phyloP scores from a whole-genome alignment of 306 rosid genomes.

The Vigna trinervia region DNA sequence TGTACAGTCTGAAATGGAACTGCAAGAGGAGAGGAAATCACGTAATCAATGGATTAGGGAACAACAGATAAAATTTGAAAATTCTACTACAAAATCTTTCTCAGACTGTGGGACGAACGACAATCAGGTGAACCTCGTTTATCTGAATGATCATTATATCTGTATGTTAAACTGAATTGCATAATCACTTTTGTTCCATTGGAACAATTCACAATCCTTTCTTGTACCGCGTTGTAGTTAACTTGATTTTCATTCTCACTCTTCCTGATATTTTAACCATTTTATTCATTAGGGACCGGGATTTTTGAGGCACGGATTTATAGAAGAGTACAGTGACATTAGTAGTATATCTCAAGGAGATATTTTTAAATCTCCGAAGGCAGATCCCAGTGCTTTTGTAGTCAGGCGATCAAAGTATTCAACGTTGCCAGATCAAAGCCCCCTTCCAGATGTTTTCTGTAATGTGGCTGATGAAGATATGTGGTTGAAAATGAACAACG shows the following conservation, averaged over 20 bases:
- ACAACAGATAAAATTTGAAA: constrained; percentile 69
- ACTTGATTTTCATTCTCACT: constrained; percentile 10
- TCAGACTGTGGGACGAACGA: constrained; percentile 58
- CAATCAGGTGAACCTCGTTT: constrained; percentile 63
- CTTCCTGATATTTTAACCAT: constrained; percentile 3
- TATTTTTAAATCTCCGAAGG: constrained; percentile 79
- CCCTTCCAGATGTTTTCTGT: constrained; percentile 79
- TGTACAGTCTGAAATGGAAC: constrained; percentile 77
- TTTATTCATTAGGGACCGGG: constrained; percentile 51
- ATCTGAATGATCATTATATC: constrained; percentile 10
- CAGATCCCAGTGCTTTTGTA: constrained; percentile 72
- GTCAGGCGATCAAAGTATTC: constrained; percentile 71
- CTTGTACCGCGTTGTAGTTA: constrained; percentile 4
- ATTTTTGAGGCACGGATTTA: constrained; percentile 53
- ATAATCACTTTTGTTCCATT: constrained; percentile 14
- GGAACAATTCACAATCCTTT: neutral
- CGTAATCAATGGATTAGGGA: constrained; percentile 68
- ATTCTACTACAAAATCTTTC: constrained; percentile 53
- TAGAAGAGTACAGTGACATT: constrained; percentile 59
- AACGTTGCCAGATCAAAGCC: constrained; percentile 67
- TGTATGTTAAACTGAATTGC: constrained; percentile 22
- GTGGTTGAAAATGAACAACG: constrained; percentile 95
- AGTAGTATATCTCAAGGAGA: constrained; percentile 63
- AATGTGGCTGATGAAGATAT: constrained; percentile 88
- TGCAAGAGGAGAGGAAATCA: constrained; percentile 86